Evolutionary conservation across 1,139 yeast genomes (phyloP), one percentile per base, ranked within the genome.

Genomic region (Ogataea hybrid): DNA sequence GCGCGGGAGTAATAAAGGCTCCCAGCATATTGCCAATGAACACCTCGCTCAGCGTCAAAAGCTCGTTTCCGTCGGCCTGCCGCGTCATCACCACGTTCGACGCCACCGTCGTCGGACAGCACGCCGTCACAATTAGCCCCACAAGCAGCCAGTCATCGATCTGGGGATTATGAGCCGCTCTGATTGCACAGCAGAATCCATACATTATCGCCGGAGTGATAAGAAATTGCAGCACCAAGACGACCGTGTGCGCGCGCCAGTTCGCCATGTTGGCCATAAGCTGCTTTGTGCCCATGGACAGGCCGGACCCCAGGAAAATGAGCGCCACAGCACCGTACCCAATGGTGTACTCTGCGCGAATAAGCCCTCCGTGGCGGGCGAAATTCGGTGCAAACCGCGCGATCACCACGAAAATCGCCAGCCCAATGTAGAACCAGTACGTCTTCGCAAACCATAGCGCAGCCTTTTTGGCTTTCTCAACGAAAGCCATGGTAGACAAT

Each of bases 71-170:
- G 53, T 82, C 81, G 4, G 64, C 63, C 38, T 57, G 52, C 33
- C 57, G 44, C n/a, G 97, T 88, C 96, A 88, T 87, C 21, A 88
- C 90, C 36, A 88, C 96, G 60, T 88, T 88, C 3, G 88, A 43
- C 77, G 92, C 80, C 15, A 88, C 95, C 0, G 96, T 88, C 11
- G 96, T 89, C 29, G 96, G 96, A 61, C 95, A 86, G 5, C 92
- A 77, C 35, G 86, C 86, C 2, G 95, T 84, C 35, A 87, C 84
- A 28, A 89, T 76, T 51, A 88, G 64, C 1, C 97, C 96, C 5
- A 84, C 85, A 33, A 88, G 67, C 50, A 87, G 70, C 85, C 92
- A 86, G 23, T 75, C 71, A 52, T 82, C 83, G 28, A 88, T 85
- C 5, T 61, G 52, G 4, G 67, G 65, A 57, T 85, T 71, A 51